A percentile compares a stretch with the other conserved stretches of the same genome.
Evolutionary conservation across 306 rosid genomes (phyloP).

Genomic region (Carpinus fangiana): DNA sequence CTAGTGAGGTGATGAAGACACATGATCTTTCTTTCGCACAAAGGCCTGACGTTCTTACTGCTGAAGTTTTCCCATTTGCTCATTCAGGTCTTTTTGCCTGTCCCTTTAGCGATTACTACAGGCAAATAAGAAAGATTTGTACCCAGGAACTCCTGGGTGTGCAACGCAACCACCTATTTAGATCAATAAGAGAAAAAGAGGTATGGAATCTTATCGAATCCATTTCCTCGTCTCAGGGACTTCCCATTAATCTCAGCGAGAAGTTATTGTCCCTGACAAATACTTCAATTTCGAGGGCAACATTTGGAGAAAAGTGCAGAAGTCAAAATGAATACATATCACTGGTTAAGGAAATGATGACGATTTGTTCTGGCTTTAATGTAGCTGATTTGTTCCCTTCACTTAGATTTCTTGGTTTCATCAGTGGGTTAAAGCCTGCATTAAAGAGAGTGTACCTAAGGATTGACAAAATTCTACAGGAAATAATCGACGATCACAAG

Average conservation of each 20-base stretch:
- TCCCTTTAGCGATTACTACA: constrained; percentile 32
- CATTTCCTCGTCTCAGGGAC: neutral
- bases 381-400: constrained; percentile 33
- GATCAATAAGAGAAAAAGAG: constrained; percentile 20
- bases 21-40: constrained; percentile 33
- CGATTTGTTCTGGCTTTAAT: neutral
- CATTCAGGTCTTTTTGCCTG: neutral
- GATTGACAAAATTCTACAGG: constrained; percentile 21
- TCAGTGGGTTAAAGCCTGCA: constrained; percentile 17
- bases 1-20: constrained; percentile 31
- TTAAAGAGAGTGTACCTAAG: constrained; percentile 3
- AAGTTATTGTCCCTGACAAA: neutral
- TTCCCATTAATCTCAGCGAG: constrained; percentile 12
- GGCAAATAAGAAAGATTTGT: constrained; percentile 3
- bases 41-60: constrained; percentile 12
- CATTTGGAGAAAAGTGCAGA: no score
- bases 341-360: neutral
- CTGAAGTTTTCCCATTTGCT: constrained; percentile 2
- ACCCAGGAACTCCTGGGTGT: neutral
- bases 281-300: neutral
- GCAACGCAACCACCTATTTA: constrained; percentile 27
- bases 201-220: neutral
- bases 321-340: neutral
- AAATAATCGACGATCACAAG: constrained; percentile 18
- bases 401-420: constrained; percentile 11